Conservation (phyloP, 2,329 filamentous ascomycete genomes). For the Colletotrichum musae region DNA sequence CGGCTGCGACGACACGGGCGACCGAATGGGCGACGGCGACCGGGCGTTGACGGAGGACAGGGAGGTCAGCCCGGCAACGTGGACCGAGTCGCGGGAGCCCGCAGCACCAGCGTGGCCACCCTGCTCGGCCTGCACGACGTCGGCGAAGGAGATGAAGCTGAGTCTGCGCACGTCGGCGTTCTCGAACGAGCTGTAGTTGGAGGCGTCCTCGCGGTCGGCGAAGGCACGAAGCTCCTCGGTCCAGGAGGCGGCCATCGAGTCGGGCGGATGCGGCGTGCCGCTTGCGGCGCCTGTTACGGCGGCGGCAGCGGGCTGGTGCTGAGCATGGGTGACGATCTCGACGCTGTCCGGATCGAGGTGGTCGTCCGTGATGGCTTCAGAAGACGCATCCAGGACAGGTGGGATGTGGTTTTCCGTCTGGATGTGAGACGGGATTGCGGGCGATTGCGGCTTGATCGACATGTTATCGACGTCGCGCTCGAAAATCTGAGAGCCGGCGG, state of each 20-base stretch:
- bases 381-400: constrained; percentile 90
- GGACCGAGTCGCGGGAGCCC: constrained; percentile 77
- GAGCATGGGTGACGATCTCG: constrained; percentile 90
- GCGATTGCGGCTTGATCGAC: constrained; percentile 78
- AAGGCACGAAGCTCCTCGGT: constrained; percentile 71
- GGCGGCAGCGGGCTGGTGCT: constrained; percentile 83
- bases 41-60: constrained; percentile 70
- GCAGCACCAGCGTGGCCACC: constrained; percentile 65
- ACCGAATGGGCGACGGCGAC: constrained; percentile 85
- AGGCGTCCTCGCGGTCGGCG: constrained; percentile 72
- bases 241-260: constrained; percentile 64
- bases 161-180: constrained; percentile 84
- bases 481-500: constrained; percentile 87
- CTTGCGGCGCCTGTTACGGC: constrained; percentile 69
- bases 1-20: constrained; percentile 79
- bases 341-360: constrained; percentile 89
- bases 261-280: constrained; percentile 53
- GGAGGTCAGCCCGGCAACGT: constrained; percentile 77
- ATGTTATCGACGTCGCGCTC: constrained; percentile 95
- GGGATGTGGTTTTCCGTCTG: constrained; percentile 96
- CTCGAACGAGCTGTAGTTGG: constrained; percentile 85
- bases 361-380: constrained; percentile 90
- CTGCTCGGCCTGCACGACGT: constrained; percentile 91
- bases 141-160: constrained; percentile 97
- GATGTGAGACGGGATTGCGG: constrained; percentile 93